Evolutionary conservation across 345 rosid genomes (phyloP), one percentile per base, ranked within the genome.

Genomic region (Salix viminalis): DNA sequence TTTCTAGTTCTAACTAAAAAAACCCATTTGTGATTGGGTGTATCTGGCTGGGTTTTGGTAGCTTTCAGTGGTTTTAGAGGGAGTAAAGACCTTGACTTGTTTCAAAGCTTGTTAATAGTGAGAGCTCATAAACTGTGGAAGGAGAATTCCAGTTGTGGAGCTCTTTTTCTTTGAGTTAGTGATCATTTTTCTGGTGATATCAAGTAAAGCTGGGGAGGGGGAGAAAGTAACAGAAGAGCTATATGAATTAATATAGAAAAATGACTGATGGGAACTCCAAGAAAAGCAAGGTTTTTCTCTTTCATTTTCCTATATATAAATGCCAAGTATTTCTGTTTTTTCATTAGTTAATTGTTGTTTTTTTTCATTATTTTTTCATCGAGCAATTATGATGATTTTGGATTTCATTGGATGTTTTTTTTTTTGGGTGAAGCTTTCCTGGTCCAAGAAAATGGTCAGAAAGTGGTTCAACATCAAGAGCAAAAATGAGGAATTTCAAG

Each of bases 371-470:
- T 23, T 9, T 58, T 58, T 58, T 37, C n/a, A 64, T 70, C 30
- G 24, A 21, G 61, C 24, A 64, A 28, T 52, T n/a, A 37, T 28
- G 50, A 74, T 46, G 50, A 42, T 52, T 61, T 26, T 44, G 72
- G 46, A 39, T 62, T 46, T 68, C 46, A 44, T 76, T 72, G 72
- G 70, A 70, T 74, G 58, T 50, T 41, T 61, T 30, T 37, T 37
- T 30, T 44, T 64, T 68, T 65, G 83, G 81, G 70, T 88, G 85
- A 89, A 96, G 99, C 84, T 96, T 82, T 90, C 99, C 26, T 96
- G 99, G 98, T 89, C 99, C 70, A 93, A 91, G 82, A 93, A 87
- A 85, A 88, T 93, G 91, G 92, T 89, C 81, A 91, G 96, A 79
- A 96, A 93, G 86, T 85, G 88, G 94, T 93, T 93, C 83, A 96